Evolutionary conservation across 257 asterid genomes (phyloP).

Genomic region (Misopates orontium): DNA sequence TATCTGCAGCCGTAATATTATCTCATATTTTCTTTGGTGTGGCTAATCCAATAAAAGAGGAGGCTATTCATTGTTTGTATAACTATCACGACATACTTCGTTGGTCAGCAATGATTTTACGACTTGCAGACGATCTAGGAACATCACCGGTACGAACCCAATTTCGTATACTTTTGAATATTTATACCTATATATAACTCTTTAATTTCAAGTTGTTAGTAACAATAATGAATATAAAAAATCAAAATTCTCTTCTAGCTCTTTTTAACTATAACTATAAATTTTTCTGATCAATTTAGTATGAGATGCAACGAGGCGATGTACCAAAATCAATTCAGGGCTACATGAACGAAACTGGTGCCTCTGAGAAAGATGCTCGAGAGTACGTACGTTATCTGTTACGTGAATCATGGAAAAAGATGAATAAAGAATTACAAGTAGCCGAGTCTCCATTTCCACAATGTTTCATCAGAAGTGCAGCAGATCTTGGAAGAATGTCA

Average conservation of each 20-base stretch:
- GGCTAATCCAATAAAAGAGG: conserved; percentile 38
- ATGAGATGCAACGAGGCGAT: conserved; percentile 35
- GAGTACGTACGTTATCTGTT: conserved; percentile 22
- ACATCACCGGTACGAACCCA: conserved; percentile 38
- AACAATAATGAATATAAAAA: too few relatives aligned
- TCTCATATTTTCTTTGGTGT: conserved; percentile 37
- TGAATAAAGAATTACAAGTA: conserved; percentile 26
- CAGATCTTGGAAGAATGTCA: conserved; percentile 47
- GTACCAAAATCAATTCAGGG: conserved; percentile 41
- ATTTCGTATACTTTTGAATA: too few relatives aligned
- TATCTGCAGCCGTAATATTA: conserved; percentile 35
- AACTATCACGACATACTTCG: conserved; percentile 34
- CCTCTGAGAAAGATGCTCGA: conserved; percentile 30
- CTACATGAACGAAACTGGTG: conserved; percentile 46
- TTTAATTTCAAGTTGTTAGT: too few relatives aligned
- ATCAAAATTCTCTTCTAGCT: too few relatives aligned
- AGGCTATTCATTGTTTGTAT: conserved; percentile 27
- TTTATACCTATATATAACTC: too few relatives aligned
- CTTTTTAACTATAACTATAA: too few relatives aligned
- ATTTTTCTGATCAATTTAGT: conserved; percentile 17
- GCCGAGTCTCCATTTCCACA: conserved; percentile 18
- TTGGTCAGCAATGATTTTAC: conserved; percentile 30
- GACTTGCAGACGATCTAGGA: conserved; percentile 52
- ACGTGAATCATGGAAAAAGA: conserved; percentile 36
- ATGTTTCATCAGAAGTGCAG: conserved; percentile 31